phyloP scores from a whole-genome alignment of 2,329 filamentous ascomycete genomes.

The Fusarium tricinctum region DNA sequence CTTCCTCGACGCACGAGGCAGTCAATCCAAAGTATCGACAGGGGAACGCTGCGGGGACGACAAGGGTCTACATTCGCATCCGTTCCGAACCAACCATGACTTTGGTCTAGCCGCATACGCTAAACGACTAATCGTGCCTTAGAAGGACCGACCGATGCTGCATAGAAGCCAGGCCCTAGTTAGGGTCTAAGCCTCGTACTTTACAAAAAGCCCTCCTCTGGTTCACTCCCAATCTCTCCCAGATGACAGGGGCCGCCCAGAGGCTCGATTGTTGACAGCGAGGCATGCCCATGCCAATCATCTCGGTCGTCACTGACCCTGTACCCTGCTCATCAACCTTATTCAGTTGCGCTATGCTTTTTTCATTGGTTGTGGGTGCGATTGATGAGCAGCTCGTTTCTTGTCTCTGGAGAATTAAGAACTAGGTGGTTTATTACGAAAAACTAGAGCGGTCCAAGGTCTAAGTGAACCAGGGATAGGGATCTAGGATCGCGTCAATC shows the following conservation, averaged over 20 bases:
- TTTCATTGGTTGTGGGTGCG: conserved; percentile 29
- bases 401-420: conserved; percentile 39
- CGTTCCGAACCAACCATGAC: conserved; percentile 40
- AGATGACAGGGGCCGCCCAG: conserved; percentile 28
- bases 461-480: conserved; percentile 8
- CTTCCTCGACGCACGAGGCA: conserved; percentile 25
- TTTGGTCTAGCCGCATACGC: conserved; percentile 40
- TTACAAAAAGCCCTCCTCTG: conserved; percentile 48
- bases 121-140: conserved; percentile 50
- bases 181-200: conserved; percentile 49
- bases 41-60: conserved; percentile 44
- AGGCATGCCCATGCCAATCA: conserved; percentile 41
- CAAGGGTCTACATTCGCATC: conserved; percentile 36
- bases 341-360: conserved; percentile 18
- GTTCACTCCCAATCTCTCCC: conserved; percentile 32
- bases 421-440: conserved; percentile 24
- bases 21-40: conserved; percentile 37
- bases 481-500: conserved; percentile 13
- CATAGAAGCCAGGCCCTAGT: conserved; percentile 46
- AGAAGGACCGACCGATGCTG: conserved; percentile 51
- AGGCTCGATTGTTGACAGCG: conserved; percentile 28
- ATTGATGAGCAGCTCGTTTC: conserved; percentile 27
- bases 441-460: conserved; percentile 13
- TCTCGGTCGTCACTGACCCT: conserved; percentile 28
- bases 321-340: conserved; percentile 40